Evolutionary conservation across 75 land plant genomes (phyloP), one percentile per base, ranked within the genome.

Genomic region (Pinus tabuliformis): DNA sequence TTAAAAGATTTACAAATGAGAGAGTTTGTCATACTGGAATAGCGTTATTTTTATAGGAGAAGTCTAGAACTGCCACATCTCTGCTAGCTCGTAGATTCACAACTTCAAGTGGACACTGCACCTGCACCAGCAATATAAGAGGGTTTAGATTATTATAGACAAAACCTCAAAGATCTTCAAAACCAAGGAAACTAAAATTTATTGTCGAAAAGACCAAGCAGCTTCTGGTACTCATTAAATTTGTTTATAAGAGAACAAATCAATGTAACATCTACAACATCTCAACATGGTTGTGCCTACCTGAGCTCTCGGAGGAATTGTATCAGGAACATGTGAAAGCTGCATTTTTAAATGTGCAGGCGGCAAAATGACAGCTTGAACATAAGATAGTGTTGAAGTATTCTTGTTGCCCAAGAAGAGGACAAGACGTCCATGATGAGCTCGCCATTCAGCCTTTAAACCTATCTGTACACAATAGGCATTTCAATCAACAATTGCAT

Each of bases 271-370:
- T 20, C 22, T 66, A 37, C 70, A 5, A 65, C 4, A 49, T 49
- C 20, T 42, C 52, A 56, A 20, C 1, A 73, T 14, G 9, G 22
- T 52, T 52, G 18, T 5, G 8, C 36, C 37, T 36, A 97, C 99
- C 98, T 97, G 98, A 57, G 98, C 98, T 62, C 99, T 78, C 12
- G 99, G 96, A 59, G 98, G 99, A 77, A 97, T 97, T 58, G 94
- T 91, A 14, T 97, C 99, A 70, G 99, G 99, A 22, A 97, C 98
- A 56, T 83, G 78, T 24, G 98, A 93, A 52, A 89, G 86, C 59
- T 92, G 91, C 82, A 95, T 82, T 78, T 83, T 90, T 54, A 97
- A 84, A 82, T 97, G 92, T 33, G 89, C 63, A 1, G 99, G 94
- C 52, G 98, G 87, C 66, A 95, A 81, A 58, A 95, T 81, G n/a